Base-by-base conservation (phyloP, 768 basidiomycete species). In the Amanita pseudoporphyria region DNA sequence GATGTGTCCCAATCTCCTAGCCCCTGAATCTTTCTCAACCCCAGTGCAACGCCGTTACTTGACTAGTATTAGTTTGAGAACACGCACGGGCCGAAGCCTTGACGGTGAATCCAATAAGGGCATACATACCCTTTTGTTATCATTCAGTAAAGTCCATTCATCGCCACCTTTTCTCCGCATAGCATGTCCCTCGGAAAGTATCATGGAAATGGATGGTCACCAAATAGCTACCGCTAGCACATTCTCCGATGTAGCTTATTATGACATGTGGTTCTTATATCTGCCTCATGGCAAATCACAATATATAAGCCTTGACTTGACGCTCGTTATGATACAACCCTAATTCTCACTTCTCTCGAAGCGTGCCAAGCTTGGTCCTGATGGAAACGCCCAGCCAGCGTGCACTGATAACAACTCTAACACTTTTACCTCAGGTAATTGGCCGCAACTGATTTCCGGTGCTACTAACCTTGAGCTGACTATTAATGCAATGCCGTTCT, bases 281-380 rank as follows among this genome's bases (percentile, higher is more conserved):
- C 22, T 41, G 39, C 47, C 47, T 49, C 47, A 33, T 49, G 47
- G 47, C 47, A 40, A 16, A 39, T 26, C 24, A 26, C 47, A 19
- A 30, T 32, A 37, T 41, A 18, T 13, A n/a, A n/a, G n/a, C n/a
- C n/a, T n/a, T n/a, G n/a, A n/a, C 16, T 40, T 28, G 39, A 49
- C 36, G 37, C 47, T 41, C 38, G 14, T 41, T 32, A 33, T 49
- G 47, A 49, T 38, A 49, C 38, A 33, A 49, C 47, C 44, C 47
- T 47, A 36, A 38, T 47, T 26, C 24, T 35, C 10, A 37, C 39
- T 41, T 49, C 47, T 31, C 47, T 18, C 21, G 28, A 6, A 32
- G 21, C 47, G 28, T 22, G 14, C 24, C 22, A 33, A 47, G 28
- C 32, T 22, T 37, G 21, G n/a, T 47, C 35, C 36, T 47, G 32